Conservation (phyloP, 805 yeast genomes). For the Candida multigemmis region DNA sequence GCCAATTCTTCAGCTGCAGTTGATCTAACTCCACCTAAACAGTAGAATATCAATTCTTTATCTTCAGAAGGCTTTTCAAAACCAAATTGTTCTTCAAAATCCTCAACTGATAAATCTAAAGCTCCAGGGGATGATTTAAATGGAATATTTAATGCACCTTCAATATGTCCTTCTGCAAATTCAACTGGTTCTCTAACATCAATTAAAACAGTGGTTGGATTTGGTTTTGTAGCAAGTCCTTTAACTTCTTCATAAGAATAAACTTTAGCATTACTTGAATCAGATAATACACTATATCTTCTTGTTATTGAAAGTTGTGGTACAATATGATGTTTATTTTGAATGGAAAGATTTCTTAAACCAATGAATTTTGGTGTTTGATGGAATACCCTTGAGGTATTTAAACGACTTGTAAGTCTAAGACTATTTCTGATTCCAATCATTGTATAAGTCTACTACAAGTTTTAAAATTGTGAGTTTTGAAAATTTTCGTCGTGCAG, state of each 20-base stretch:
- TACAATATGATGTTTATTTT: no score
- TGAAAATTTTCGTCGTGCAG: no score
- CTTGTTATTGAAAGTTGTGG: constrained; percentile 9
- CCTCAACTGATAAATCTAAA: constrained; percentile 66
- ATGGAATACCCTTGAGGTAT: no score
- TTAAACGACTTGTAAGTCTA: no score
- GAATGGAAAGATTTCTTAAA: no score
- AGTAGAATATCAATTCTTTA: constrained; percentile 77
- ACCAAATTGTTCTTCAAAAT: constrained; percentile 74
- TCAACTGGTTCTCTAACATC: constrained; percentile 94
- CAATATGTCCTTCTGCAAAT: constrained; percentile 64
- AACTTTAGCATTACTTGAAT: constrained; percentile 33
- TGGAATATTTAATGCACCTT: constrained; percentile 81
- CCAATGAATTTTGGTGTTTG: no score
- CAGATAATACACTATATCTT: constrained; percentile 28
- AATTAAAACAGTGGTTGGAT: constrained; percentile 45
- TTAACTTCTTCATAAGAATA: constrained; percentile 47
- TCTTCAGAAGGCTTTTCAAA: constrained; percentile 67
- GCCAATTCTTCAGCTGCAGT: constrained; percentile 90
- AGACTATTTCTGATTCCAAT: background rate
- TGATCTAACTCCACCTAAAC: constrained; percentile 89
- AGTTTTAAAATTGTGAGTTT: no score
- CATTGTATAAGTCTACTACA: no score
- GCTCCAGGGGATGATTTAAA: constrained; percentile 91
- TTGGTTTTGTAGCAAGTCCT: constrained; percentile 33